Evolutionary conservation across 371 early-diverging fungal species (phyloP).

Genomic region (Mortierella sp.): DNA sequence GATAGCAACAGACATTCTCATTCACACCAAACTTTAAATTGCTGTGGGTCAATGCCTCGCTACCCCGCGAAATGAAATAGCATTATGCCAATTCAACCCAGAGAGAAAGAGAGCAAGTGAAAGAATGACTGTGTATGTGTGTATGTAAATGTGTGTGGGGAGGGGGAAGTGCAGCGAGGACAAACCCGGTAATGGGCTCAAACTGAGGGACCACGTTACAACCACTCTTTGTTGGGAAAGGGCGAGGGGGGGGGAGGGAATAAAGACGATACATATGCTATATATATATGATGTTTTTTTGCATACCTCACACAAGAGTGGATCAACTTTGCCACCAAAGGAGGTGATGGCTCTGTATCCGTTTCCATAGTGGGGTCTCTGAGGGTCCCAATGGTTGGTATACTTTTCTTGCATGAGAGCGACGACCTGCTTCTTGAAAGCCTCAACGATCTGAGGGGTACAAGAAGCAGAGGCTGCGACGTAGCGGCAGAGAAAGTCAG

Average conservation of each 20-base stretch:
- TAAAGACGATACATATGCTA: not conserved
- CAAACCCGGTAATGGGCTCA: no score
- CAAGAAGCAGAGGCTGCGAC: slow-evolving; percentile 33
- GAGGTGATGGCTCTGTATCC: slow-evolving; percentile 81
- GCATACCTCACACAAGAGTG: slow-evolving; percentile 63
- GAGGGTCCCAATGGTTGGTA: slow-evolving; percentile 77
- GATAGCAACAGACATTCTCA: slow-evolving; percentile 11
- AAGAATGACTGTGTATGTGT: not conserved
- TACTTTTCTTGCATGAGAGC: slow-evolving; percentile 56
- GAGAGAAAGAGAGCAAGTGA: not conserved
- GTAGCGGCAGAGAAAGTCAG: slow-evolving; percentile 50
- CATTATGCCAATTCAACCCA: slow-evolving; percentile 17
- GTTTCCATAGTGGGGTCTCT: slow-evolving; percentile 74
- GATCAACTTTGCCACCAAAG: slow-evolving; percentile 76
- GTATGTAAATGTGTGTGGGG: no score
- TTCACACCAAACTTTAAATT: slow-evolving; percentile 7
- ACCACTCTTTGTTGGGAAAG: no score
- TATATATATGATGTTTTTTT: not conserved
- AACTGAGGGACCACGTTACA: no score
- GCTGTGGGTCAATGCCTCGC: not conserved
- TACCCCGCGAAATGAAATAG: slow-evolving; percentile 29
- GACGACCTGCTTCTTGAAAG: slow-evolving; percentile 42
- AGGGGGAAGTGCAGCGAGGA: no score
- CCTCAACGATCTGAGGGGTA: slow-evolving; percentile 55
- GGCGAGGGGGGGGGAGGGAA: no score